A percentile compares a stretch with the other conserved stretches of the same genome.
phyloP scores from a whole-genome alignment of 2,329 filamentous ascomycete genomes.

The Ascochyta rabiei region DNA sequence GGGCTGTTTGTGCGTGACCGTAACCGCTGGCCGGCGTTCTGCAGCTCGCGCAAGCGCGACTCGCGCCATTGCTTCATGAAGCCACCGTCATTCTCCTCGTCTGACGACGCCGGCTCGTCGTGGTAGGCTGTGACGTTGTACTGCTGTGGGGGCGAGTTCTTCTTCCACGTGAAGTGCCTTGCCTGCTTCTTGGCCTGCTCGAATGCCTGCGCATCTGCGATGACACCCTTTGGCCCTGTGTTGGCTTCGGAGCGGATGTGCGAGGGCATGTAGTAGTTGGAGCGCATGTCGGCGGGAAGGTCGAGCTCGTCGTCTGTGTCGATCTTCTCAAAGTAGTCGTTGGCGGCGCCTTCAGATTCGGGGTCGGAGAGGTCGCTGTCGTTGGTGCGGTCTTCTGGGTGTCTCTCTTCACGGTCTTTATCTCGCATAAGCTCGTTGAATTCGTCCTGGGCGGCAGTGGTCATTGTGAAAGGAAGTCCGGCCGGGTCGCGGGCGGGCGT shows the following conservation, averaged over 20 bases:
- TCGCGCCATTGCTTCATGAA: conserved; percentile 89
- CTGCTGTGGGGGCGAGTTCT: conserved; percentile 25
- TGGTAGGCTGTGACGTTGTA: conserved; percentile 51
- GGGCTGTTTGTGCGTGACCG: conserved; percentile 73
- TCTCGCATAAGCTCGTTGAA: conserved; percentile 58
- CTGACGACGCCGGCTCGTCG: conserved; percentile 55
- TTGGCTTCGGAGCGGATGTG: conserved; percentile 70
- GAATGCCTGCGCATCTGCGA: conserved; percentile 80
- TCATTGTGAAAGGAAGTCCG: conserved; percentile 46
- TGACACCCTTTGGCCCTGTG: conserved; percentile 86
- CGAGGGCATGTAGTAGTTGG: conserved; percentile 62
- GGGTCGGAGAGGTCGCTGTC: conserved; percentile 68
- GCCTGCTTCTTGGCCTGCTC: conserved; percentile 63
- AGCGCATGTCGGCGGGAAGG: conserved; percentile 59
- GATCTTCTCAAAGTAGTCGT: conserved; percentile 64
- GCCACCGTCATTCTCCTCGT: conserved; percentile 73
- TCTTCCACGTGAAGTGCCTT: conserved; percentile 44
- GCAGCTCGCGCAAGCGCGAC: conserved; percentile 75
- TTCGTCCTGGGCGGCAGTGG: conserved; percentile 56
- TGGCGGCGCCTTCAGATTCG: conserved; percentile 56
- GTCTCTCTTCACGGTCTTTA: conserved; percentile 50
- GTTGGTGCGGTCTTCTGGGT: conserved; percentile 57
- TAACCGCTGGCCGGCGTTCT: conserved; percentile 64
- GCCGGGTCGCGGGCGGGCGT: conserved; percentile 9
- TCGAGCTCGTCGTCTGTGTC: conserved; percentile 58